phyloP scores from a whole-genome alignment of 495 filamentous ascomycete genomes.

The Xylaria bambusicola region DNA sequence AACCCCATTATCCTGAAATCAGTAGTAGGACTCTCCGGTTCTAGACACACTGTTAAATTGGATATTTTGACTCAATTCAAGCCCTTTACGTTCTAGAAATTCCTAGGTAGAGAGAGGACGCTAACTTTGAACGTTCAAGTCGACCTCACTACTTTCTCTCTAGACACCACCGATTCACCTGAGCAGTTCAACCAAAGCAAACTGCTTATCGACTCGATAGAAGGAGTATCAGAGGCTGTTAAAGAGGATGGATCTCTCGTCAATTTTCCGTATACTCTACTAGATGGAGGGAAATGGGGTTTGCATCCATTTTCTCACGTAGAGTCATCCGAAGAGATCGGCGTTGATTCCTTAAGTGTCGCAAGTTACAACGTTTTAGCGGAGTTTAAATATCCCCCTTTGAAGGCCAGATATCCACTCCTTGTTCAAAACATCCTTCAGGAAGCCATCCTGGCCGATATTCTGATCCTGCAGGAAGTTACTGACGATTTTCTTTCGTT shows the following conservation, averaged over 20 bases:
- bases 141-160: constrained; percentile 15
- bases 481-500: constrained; percentile 57
- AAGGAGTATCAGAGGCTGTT: background rate
- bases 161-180: background rate
- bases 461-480: constrained; percentile 61
- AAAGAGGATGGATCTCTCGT: background rate
- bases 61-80: no score
- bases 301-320: background rate
- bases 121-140: constrained; percentile 2
- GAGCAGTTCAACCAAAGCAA: background rate
- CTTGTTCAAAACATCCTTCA: constrained; percentile 49
- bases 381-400: constrained; percentile 51
- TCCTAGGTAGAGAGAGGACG: background rate
- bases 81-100: background rate
- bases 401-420: constrained; percentile 50
- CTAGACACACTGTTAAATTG: no score
- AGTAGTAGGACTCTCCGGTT: no score
- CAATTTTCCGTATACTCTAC: constrained; percentile 23
- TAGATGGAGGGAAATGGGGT: constrained; percentile 21
- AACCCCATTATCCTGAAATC: constrained; percentile 21
- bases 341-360: constrained; percentile 35
- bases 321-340: background rate
- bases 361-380: constrained; percentile 60
- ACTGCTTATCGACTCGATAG: background rate
- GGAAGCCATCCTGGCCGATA: constrained; percentile 37